Base-by-base conservation (phyloP, 768 basidiomycete species). In the Boletus huronensis region DNA sequence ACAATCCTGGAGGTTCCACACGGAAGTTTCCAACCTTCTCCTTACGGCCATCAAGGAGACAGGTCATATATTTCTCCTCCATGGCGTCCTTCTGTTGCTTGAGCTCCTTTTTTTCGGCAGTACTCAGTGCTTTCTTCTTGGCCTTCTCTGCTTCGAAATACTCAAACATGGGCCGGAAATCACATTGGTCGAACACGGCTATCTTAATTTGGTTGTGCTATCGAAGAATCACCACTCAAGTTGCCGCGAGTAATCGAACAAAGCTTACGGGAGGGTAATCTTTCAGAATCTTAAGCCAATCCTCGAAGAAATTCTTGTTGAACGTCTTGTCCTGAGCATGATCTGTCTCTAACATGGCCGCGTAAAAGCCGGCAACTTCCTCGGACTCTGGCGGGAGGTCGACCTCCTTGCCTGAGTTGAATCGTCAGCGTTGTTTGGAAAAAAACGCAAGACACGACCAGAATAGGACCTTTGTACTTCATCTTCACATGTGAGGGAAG, bases 21-120 rank as follows among this genome's bases (percentile, higher is more conserved):
- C 94, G 82, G 79, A 98, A 98, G 75, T 98, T 99, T 36, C 97
- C 97, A 45, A 98, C 83, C 71, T 98, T 98, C 76, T 99, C 97
- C 74, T 93, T 96, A 50, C 95, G 86, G 13, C 96, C 96, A 65
- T 99, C 93, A 32, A 99, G 82, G n/a, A 86, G 66, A 72, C 96
- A 98, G 25, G 81, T 80, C 21, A 82, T 83, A 71, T 94, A 98
- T 58, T 87, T 88, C 46, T 82, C 84, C 72, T 98, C 97, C 55
- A 85, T 65, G 28, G 83, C 82, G 51, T 98, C 95, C 70, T 87
- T 92, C 52, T 79, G 80, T 62, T 87, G 88, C 77, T 98, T 98
- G 41, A 85, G 70, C 55, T 84, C 87, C 71, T 98, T 98, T 81
- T 98, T 98, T 72, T 96, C 91, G 6, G 89, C 86, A 6, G 81